Percentiles rank a stretch among this genome's conserved stretches.
Evolutionary conservation across 768 basidiomycete genomes (phyloP).

Genomic region (Tricholoma flavovirens): DNA sequence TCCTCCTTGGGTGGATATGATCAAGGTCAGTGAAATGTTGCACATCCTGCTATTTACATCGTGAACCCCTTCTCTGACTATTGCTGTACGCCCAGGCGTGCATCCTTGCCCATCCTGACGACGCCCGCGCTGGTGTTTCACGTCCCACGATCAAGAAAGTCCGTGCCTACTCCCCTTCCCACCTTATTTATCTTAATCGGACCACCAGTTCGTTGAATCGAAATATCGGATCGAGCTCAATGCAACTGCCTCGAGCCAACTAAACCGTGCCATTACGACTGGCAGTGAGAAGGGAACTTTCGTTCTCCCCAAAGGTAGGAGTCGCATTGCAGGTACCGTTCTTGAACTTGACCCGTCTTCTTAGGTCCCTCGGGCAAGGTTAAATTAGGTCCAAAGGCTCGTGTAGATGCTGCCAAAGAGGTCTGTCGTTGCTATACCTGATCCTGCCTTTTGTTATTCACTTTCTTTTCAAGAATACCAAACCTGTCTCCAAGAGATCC

Average conservation of each 20-base stretch:
- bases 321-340: slow-evolving; percentile 1
- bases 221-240: slow-evolving; percentile 78
- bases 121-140: slow-evolving; percentile 71
- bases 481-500: slow-evolving; percentile 38
- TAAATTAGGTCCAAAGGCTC: slow-evolving; percentile 49
- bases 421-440: slow-evolving; percentile 18
- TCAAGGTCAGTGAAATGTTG: slow-evolving; percentile 48
- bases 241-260: slow-evolving; percentile 64
- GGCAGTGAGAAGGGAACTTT: slow-evolving; percentile 46
- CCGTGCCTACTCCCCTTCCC: slow-evolving; percentile 12
- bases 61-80: slow-evolving; percentile 12
- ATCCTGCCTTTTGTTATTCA: slow-evolving; percentile 5
- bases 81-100: slow-evolving; percentile 45
- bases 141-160: slow-evolving; percentile 80
- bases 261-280: slow-evolving; percentile 72
- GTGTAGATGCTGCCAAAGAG: slow-evolving; percentile 52
- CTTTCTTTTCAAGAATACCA: slow-evolving; percentile 29
- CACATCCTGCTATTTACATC: slow-evolving; percentile 31
- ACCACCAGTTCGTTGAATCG: slow-evolving; percentile 66
- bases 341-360: background rate
- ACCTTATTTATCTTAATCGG: slow-evolving; percentile 11
- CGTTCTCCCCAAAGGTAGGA: slow-evolving; percentile 43
- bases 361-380: slow-evolving; percentile 35
- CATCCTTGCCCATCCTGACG: slow-evolving; percentile 65
- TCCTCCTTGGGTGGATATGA: slow-evolving; percentile 75